Conservation (phyloP, 192 early-diverging fungal species). For the Chytriomyces sp. region DNA sequence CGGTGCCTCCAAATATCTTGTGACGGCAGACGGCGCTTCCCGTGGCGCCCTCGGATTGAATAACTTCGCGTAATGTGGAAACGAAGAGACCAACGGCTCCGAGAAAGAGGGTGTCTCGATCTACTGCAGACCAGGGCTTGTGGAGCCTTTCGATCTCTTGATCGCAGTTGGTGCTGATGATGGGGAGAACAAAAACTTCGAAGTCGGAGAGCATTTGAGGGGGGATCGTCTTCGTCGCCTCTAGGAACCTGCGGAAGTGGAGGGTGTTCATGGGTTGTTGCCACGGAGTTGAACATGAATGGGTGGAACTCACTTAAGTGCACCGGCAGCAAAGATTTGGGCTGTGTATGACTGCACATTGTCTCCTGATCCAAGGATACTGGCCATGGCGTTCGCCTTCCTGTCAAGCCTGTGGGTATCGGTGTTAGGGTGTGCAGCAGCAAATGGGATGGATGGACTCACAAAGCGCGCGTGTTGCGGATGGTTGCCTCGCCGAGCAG, state of each 20-base stretch:
- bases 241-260: neutral
- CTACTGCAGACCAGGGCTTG: neutral
- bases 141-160: neutral
- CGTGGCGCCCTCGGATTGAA: neutral
- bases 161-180: neutral
- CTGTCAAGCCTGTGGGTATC: neutral
- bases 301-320: neutral
- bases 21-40: neutral
- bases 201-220: neutral
- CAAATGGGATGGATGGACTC: neutral
- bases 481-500: neutral
- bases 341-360: neutral
- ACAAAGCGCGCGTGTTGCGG: neutral
- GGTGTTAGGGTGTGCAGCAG: neutral
- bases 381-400: neutral
- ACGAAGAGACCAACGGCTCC: neutral
- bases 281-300: neutral
- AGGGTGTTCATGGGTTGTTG: neutral
- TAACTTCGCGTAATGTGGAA: slow-evolving; percentile 1
- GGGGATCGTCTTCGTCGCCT: neutral
- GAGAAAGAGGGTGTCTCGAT: slow-evolving; percentile 16
- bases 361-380: neutral
- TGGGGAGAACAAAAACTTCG: neutral
- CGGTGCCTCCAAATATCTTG: neutral
- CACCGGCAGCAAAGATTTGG: neutral